Percentiles rank a stretch among this genome's conserved stretches.
phyloP scores from a whole-genome alignment of 352 stramenopile species.

The Phytophthora colocasiae region DNA sequence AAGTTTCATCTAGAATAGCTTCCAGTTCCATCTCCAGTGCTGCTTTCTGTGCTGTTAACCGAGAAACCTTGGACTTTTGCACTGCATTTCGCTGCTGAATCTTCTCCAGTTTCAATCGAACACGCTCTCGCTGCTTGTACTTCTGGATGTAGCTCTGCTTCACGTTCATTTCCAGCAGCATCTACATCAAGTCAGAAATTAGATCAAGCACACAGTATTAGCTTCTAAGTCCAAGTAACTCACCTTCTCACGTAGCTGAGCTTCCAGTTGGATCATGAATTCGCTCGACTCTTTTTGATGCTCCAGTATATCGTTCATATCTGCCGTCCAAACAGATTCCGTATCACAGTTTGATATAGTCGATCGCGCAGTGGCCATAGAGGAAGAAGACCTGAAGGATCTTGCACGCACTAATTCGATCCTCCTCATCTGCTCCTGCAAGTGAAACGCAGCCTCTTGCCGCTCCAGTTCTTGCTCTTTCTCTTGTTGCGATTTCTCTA shows the following conservation, averaged over 20 bases:
- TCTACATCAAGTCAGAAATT: conserved; percentile 25
- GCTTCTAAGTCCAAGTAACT: too few species aligned
- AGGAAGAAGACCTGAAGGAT: conserved; percentile 21
- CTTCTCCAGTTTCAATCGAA: conserved; percentile 35
- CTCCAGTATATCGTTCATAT: conserved; percentile 18
- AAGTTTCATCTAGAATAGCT: conserved; percentile 31
- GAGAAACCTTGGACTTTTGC: conserved; percentile 32
- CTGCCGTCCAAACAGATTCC: conserved; percentile 22
- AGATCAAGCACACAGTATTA: too few species aligned
- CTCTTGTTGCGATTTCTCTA: conserved; percentile 36
- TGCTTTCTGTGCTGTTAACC: conserved; percentile 37
- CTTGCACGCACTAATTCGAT: conserved; percentile 47
- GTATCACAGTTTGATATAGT: conserved; percentile 8
- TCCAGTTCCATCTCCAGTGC: conserved; percentile 47
- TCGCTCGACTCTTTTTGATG: conserved; percentile 7
- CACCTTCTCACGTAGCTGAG: conserved; percentile 29
- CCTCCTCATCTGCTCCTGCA: conserved; percentile 50
- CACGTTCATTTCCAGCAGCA: conserved; percentile 48
- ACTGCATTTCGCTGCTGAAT: conserved; percentile 19
- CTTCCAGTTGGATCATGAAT: conserved; percentile 35
- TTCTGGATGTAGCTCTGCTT: conserved; percentile 37
- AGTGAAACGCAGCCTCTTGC: conserved; percentile 26
- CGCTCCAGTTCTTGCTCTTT: conserved; percentile 29
- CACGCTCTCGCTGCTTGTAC: conserved; percentile 36
- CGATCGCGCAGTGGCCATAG: conserved; percentile 24